These are phyloP conservation scores for Hawksworthiomyces lignivorus DNA, from an alignment of 2,329 filamentous ascomycete genomes.

Conservation along the genomic window DNA sequence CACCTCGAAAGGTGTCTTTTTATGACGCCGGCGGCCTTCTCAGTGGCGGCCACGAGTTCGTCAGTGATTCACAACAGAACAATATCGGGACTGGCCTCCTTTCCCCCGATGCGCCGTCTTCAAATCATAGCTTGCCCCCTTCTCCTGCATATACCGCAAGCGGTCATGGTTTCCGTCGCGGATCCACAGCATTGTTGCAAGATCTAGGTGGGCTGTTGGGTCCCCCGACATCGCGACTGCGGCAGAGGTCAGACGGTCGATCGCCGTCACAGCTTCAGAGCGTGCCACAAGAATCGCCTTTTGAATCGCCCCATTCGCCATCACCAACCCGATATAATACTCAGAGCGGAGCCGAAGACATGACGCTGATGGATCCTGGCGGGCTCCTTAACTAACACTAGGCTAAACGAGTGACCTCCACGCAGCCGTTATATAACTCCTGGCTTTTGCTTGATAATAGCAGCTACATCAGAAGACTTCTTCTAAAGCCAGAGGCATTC, in stretches of 20 bases:
- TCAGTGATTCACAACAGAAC: constrained; percentile 25
- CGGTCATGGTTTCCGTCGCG: constrained; percentile 38
- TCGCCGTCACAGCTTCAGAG: constrained; percentile 31
- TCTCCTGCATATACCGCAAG: constrained; percentile 33
- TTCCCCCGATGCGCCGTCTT: constrained; percentile 26
- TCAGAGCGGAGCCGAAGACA: constrained; percentile 2
- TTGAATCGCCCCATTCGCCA: neutral
- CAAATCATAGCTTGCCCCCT: constrained; percentile 32
- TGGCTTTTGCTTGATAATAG: too few species aligned
- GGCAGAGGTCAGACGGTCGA: neutral
- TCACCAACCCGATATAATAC: neutral
- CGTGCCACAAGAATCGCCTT: constrained; percentile 28
- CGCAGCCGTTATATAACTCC: too few species aligned
- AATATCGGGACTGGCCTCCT: constrained; percentile 24
- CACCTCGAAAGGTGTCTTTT: constrained; percentile 62
- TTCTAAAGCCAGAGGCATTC: too few species aligned
- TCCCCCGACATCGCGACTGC: constrained; percentile 21
- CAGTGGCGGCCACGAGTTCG: constrained; percentile 29
- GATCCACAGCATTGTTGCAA: constrained; percentile 50
- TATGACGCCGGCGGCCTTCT: constrained; percentile 78
- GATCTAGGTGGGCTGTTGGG: constrained; percentile 49
- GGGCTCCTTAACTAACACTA: constrained; percentile 14
- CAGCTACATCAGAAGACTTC: too few species aligned
- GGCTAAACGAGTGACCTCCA: too few species aligned
- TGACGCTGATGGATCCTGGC: constrained; percentile 14